Percentiles rank a stretch among this genome's conserved stretches.
phyloP scores from a whole-genome alignment of 345 rosid species.

The Lagerstroemia speciosa region DNA sequence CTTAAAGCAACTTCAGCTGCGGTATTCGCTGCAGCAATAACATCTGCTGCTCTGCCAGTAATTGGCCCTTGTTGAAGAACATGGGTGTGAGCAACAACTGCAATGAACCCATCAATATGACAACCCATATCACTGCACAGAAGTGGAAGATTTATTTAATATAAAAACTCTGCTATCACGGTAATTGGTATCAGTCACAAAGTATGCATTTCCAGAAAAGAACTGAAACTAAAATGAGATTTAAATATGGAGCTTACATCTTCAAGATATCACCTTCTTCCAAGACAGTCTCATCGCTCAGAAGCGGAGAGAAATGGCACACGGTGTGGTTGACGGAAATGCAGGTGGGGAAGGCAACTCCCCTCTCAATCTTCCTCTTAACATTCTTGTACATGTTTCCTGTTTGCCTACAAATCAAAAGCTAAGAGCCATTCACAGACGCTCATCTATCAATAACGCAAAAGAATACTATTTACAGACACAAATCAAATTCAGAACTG shows the following conservation, averaged over 20 bases:
- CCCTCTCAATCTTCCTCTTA: slow-evolving; percentile 88
- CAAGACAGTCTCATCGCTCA: slow-evolving; percentile 65
- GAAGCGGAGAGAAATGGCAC: slow-evolving; percentile 87
- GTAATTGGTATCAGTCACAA: too few species aligned
- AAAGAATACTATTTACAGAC: not conserved
- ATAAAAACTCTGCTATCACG: not conserved
- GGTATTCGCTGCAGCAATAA: slow-evolving; percentile 83
- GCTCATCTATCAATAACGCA: not conserved
- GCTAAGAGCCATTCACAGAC: not conserved
- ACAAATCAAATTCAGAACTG: not conserved
- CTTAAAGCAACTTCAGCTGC: slow-evolving; percentile 98
- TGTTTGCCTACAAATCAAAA: slow-evolving; percentile 48
- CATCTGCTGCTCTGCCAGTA: slow-evolving; percentile 78
- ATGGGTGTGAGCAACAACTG: slow-evolving; percentile 86
- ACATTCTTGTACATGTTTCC: slow-evolving; percentile 86
- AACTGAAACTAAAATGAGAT: too few species aligned
- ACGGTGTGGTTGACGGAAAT: slow-evolving; percentile 81
- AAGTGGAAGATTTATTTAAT: not conserved
- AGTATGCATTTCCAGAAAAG: too few species aligned
- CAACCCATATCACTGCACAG: slow-evolving; percentile 83
- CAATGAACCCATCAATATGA: slow-evolving; percentile 95
- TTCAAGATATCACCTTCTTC: slow-evolving; percentile 87
- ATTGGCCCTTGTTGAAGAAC: slow-evolving; percentile 68
- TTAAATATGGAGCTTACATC: slow-evolving; percentile 43
- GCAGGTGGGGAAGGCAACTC: slow-evolving; percentile 95